These are phyloP conservation scores for Elsinoe fawcettii DNA, from an alignment of 2,329 filamentous ascomycete species.

Conservation along the genomic window DNA sequence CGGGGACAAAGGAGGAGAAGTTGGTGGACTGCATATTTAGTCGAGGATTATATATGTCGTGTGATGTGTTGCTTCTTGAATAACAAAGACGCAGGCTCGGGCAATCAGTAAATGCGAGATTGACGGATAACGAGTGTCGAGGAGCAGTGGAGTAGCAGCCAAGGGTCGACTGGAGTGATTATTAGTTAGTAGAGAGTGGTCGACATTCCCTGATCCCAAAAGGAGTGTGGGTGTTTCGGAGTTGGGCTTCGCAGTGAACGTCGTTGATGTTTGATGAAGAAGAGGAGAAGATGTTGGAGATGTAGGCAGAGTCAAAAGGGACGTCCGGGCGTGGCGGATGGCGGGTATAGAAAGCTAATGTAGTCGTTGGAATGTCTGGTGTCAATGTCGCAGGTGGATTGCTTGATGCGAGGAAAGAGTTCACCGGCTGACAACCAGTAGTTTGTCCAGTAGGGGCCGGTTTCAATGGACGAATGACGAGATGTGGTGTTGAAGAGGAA, in stretches of 20 bases:
- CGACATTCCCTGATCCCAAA: slow-evolving; percentile 12
- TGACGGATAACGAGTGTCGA: slow-evolving; percentile 1
- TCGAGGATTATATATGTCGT: neutral
- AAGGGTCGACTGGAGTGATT: neutral
- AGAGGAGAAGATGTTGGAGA: neutral
- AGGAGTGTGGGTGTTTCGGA: slow-evolving; percentile 13
- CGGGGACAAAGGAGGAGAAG: neutral
- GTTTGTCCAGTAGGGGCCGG: slow-evolving; percentile 13
- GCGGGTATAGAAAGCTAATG: slow-evolving; percentile 14
- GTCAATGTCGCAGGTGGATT: slow-evolving; percentile 14
- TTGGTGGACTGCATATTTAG: slow-evolving; percentile 10
- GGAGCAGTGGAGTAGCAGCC: neutral
- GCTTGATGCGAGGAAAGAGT: neutral
- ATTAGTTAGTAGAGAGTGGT: slow-evolving; percentile 3
- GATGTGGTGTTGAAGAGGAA: neutral
- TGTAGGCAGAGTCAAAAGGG: slow-evolving; percentile 11
- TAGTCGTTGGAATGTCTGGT: slow-evolving; percentile 14
- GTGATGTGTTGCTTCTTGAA: neutral
- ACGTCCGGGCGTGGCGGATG: slow-evolving; percentile 1
- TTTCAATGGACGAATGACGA: neutral
- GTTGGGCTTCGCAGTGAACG: neutral
- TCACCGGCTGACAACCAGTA: slow-evolving; percentile 8
- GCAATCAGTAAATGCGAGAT: neutral
- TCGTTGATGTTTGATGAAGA: neutral
- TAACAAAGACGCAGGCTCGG: neutral